phyloP scores from a whole-genome alignment of 139 green algal species.

The Closterium sp. region DNA sequence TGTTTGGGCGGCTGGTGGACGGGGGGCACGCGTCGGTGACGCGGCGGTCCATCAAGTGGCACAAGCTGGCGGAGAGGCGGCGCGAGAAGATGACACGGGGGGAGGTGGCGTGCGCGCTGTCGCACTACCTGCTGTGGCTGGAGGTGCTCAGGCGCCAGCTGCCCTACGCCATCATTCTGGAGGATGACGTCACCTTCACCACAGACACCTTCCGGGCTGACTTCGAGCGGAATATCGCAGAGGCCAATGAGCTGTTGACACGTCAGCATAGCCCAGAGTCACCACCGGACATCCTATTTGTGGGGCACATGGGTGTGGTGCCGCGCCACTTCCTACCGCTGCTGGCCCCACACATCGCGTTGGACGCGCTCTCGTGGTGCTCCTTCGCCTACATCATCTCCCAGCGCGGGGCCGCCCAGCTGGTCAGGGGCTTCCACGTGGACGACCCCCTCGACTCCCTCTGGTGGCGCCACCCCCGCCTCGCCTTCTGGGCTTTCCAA shows the following conservation, averaged over 20 bases:
- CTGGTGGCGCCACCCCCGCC: neutral
- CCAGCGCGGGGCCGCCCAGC: neutral
- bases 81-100: neutral
- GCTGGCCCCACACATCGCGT: neutral
- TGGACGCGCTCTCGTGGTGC: neutral
- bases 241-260: conserved; percentile 13
- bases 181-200: conserved; percentile 18
- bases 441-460: conserved; percentile 8
- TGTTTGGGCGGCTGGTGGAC: conserved; percentile 6
- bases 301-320: neutral
- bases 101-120: conserved; percentile 17
- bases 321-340: neutral
- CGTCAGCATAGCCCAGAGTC: neutral
- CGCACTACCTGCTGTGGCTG: conserved; percentile 25
- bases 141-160: neutral
- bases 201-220: neutral
- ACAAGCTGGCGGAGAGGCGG: neutral
- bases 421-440: neutral
- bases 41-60: neutral
- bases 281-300: conserved; percentile 1
- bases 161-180: conserved; percentile 8
- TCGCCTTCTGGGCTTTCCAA: neutral
- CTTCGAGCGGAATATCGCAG: neutral
- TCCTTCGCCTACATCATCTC: conserved; percentile 25
- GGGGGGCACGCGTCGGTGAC: neutral